Conservation (phyloP, 148 eudicot species). For the Vaccinium macrocarpon region DNA sequence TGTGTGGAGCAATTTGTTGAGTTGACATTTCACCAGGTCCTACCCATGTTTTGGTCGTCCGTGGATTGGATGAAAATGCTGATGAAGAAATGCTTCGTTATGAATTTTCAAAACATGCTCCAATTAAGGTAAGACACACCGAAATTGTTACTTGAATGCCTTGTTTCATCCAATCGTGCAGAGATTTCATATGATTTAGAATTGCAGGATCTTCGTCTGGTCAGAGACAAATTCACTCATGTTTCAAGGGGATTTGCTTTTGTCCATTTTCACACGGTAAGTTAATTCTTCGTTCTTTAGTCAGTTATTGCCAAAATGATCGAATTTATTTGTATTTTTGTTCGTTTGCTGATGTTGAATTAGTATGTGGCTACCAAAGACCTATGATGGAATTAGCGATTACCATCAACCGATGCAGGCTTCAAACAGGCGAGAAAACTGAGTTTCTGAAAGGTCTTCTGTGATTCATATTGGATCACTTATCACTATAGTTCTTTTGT, state of each 20-base stretch:
- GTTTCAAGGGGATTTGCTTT: conserved; percentile 97
- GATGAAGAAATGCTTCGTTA: conserved; percentile 99
- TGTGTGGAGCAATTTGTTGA: conserved; percentile 20
- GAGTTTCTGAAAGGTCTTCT: background rate
- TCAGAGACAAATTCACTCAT: conserved; percentile 96
- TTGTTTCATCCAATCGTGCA: background rate
- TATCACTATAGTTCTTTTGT: background rate
- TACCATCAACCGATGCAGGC: background rate
- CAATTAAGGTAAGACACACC: conserved; percentile 64
- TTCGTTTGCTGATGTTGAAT: background rate
- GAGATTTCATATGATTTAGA: background rate
- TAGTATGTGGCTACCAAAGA: background rate
- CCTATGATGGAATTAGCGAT: background rate
- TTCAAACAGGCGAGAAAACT: background rate
- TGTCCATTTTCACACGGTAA: conserved; percentile 82
- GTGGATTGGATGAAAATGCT: conserved; percentile 99
- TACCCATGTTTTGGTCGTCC: conserved; percentile 93
- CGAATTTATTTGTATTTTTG: background rate
- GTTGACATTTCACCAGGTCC: conserved; percentile 56
- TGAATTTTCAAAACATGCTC: conserved; percentile 96
- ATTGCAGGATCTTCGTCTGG: conserved; percentile 95
- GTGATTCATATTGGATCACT: background rate
- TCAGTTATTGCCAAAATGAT: background rate
- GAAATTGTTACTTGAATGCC: conserved; percentile 12
- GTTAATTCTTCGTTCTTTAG: conserved; percentile 17